Percentiles rank a stretch among this genome's conserved stretches.
These are phyloP conservation scores for Cladophialophora chaetospira DNA, from an alignment of 2,329 filamentous ascomycete genomes.

Conservation along the genomic window DNA sequence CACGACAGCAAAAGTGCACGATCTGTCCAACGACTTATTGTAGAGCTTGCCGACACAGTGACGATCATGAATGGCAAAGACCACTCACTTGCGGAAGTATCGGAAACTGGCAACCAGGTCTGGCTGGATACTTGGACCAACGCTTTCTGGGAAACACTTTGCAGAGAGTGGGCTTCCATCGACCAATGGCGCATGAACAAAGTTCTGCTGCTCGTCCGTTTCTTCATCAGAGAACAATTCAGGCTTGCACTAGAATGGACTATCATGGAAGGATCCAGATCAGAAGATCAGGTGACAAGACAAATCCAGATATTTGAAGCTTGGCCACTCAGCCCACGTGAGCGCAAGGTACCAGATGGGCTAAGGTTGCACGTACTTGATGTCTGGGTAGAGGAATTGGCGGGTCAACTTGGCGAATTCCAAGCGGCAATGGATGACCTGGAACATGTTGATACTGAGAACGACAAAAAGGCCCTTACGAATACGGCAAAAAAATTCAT, in stretches of 20 bases:
- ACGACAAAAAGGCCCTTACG: background rate
- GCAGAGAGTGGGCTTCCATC: constrained; percentile 68
- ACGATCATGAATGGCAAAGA: constrained; percentile 22
- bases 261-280: constrained; percentile 24
- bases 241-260: constrained; percentile 21
- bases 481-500: constrained; percentile 21
- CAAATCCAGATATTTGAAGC: constrained; percentile 18
- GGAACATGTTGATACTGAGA: background rate
- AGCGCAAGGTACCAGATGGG: constrained; percentile 71
- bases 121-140: constrained; percentile 27
- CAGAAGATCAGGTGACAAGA: constrained; percentile 32
- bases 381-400: constrained; percentile 84
- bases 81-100: background rate
- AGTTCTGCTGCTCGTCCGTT: constrained; percentile 80
- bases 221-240: constrained; percentile 40
- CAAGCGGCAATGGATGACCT: constrained; percentile 8
- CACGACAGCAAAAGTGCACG: constrained; percentile 33
- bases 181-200: constrained; percentile 86
- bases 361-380: constrained; percentile 85
- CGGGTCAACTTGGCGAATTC: constrained; percentile 13
- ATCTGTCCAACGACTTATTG: constrained; percentile 30
- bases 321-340: constrained; percentile 47
- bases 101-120: background rate
- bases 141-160: constrained; percentile 72
- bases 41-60: constrained; percentile 27